These are phyloP conservation scores for Hypoxylon fragiforme DNA, from an alignment of 495 filamentous ascomycete species.

Conservation along the genomic window DNA sequence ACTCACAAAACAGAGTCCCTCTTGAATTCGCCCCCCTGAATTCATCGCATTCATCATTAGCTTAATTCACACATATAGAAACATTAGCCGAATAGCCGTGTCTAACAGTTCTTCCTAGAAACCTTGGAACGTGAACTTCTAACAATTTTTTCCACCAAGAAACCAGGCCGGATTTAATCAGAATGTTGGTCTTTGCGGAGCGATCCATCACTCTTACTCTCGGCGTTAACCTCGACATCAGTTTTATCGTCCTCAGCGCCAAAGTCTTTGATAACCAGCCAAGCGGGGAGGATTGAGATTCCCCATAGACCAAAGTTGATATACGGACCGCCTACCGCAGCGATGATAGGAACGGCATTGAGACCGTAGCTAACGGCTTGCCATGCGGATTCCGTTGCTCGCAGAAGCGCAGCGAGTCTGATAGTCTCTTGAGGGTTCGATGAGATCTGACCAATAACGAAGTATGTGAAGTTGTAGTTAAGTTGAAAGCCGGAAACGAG, in stretches of 20 bases:
- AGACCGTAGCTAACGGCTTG: conserved; percentile 66
- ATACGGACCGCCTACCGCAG: conserved; percentile 61
- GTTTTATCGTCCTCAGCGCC: conserved; percentile 34
- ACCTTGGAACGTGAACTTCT: too few relatives aligned
- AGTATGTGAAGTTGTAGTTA: conserved; percentile 69
- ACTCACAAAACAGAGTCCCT: conserved; percentile 8
- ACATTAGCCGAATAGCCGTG: too few relatives aligned
- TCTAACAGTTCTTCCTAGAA: too few relatives aligned
- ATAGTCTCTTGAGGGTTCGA: conserved; percentile 59
- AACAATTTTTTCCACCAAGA: too few relatives aligned
- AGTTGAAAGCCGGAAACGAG: conserved; percentile 63
- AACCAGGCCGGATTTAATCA: too few relatives aligned
- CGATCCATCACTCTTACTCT: conserved; percentile 3
- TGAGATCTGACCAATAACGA: conserved; percentile 62
- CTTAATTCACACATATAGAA: too few relatives aligned
- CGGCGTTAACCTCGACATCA: conserved; percentile 7
- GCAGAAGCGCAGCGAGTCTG: conserved; percentile 61
- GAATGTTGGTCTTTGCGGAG: conserved; percentile 4
- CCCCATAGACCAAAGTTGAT: conserved; percentile 67
- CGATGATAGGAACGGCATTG: conserved; percentile 58
- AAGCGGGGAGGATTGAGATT: conserved; percentile 58
- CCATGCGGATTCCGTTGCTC: conserved; percentile 65
- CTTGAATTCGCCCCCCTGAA: too few relatives aligned
- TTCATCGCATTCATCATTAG: too few relatives aligned
- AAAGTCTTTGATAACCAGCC: conserved; percentile 59